These are phyloP conservation scores for Torulaspora delbrueckii DNA, from an alignment of 805 yeast species.

Conservation along the genomic window DNA sequence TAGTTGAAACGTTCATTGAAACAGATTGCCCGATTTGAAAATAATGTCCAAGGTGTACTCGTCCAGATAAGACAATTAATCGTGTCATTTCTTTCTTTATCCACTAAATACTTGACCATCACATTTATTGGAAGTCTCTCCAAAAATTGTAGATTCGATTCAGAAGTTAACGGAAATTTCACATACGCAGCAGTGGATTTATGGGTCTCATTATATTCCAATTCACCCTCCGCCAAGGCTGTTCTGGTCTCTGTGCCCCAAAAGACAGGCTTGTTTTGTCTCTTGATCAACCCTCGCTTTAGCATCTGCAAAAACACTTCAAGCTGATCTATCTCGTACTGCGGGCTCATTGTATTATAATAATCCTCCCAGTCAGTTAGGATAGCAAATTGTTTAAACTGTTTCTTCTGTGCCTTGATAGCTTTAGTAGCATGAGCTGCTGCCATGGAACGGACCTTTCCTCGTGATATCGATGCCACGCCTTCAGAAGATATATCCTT, in stretches of 20 bases:
- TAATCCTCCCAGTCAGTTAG: conserved; percentile 76
- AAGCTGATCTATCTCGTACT: conserved; percentile 73
- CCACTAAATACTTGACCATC: conserved; percentile 4
- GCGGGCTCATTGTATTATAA: conserved; percentile 66
- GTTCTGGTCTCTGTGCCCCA: conserved; percentile 96
- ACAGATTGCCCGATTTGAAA: conserved; percentile 80
- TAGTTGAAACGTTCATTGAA: conserved; percentile 57
- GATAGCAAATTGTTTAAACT: conserved; percentile 67
- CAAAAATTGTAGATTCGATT: conserved; percentile 17
- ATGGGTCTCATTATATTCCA: conserved; percentile 77
- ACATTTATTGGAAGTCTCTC: conserved; percentile 6
- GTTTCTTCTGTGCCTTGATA: conserved; percentile 55
- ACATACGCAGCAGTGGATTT: conserved; percentile 63
- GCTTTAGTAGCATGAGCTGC: conserved; percentile 63
- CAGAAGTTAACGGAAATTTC: conserved; percentile 51
- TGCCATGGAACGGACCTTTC: conserved; percentile 64
- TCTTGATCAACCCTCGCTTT: conserved; percentile 59
- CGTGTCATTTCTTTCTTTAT: conserved; percentile 6
- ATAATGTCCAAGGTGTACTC: conserved; percentile 96
- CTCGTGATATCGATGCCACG: conserved; percentile 34
- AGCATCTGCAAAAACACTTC: conserved; percentile 62
- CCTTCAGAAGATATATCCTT: conserved; percentile 39
- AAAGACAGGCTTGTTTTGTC: conserved; percentile 92
- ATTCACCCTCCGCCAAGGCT: conserved; percentile 94
- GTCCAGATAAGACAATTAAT: conserved; percentile 75